Evolutionary conservation across 2,329 filamentous ascomycete species (phyloP).

Genomic region (Epichloe amarillans): DNA sequence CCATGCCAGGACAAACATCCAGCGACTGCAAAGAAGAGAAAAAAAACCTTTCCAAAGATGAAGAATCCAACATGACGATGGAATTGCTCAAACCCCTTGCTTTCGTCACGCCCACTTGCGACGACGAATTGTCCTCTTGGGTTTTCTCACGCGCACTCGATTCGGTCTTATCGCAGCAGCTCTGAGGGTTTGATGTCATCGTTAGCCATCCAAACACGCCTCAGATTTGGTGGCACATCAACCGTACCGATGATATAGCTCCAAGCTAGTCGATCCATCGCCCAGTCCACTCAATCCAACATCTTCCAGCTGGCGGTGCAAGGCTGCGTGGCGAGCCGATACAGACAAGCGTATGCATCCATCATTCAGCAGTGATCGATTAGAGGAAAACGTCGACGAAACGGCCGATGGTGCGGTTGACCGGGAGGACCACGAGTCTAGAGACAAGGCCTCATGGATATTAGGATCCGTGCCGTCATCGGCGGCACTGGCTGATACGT

Average conservation of each 20-base stretch:
- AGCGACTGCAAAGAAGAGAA: too few relatives aligned
- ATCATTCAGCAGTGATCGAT: not conserved
- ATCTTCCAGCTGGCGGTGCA: constrained; percentile 4
- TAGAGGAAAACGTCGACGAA: constrained; percentile 3
- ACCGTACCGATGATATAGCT: constrained; percentile 5
- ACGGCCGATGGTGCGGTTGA: not conserved
- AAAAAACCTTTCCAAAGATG: too few relatives aligned
- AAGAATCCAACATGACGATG: not conserved
- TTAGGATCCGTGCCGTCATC: not conserved
- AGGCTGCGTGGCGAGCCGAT: not conserved
- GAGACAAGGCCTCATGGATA: not conserved
- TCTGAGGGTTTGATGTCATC: too few relatives aligned
- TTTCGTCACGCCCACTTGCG: not conserved
- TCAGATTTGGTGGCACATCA: not conserved
- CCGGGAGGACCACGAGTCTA: not conserved
- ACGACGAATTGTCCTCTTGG: not conserved
- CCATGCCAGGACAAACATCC: too few relatives aligned
- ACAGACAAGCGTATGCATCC: not conserved
- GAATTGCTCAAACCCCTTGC: not conserved
- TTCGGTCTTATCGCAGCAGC: not conserved
- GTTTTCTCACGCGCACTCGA: not conserved
- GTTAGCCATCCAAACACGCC: not conserved
- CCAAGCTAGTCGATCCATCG: not conserved
- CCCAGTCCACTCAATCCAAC: constrained; percentile 6
- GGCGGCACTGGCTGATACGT: not conserved